Percentiles rank a stretch among this genome's conserved stretches.
Evolutionary conservation across 2,329 filamentous ascomycete species (phyloP).

Genomic region (Metarhizium guizhouense): DNA sequence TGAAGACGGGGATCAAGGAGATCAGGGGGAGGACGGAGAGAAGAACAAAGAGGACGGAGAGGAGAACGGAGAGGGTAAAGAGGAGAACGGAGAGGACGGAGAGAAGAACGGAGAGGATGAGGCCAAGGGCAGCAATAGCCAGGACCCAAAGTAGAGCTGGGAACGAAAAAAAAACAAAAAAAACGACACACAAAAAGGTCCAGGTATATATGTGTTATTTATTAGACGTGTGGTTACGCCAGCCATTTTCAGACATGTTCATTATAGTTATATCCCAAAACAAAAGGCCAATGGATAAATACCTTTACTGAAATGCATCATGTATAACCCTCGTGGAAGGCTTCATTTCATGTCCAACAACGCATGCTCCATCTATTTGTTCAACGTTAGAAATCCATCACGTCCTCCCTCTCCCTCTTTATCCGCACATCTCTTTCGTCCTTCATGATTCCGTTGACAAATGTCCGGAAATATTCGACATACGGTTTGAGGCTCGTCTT

Average conservation of each 20-base stretch:
- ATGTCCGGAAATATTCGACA: constrained; percentile 77
- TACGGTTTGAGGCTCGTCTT: constrained; percentile 94
- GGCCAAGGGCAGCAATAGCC: neutral
- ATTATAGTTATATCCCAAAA: neutral
- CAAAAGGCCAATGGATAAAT: neutral
- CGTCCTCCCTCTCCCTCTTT: constrained; percentile 45
- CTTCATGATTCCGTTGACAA: constrained; percentile 70
- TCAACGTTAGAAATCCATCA: constrained; percentile 40
- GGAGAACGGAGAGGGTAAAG: neutral
- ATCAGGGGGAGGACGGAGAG: constrained; percentile 5
- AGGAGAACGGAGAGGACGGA: constrained; percentile 1
- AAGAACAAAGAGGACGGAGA: constrained; percentile 1
- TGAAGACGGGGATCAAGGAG: constrained; percentile 14
- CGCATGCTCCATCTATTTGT: neutral
- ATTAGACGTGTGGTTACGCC: neutral
- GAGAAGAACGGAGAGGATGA: neutral
- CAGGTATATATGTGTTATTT: no score
- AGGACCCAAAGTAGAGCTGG: constrained; percentile 3
- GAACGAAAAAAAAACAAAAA: no score
- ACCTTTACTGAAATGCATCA: neutral
- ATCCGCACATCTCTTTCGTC: constrained; percentile 54
- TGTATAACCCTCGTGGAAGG: neutral
- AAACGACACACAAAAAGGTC: neutral
- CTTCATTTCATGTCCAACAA: neutral
- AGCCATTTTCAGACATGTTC: neutral